phyloP scores from a whole-genome alignment of 1,284 basidiomycete genomes.

The Polyporus tsugae region DNA sequence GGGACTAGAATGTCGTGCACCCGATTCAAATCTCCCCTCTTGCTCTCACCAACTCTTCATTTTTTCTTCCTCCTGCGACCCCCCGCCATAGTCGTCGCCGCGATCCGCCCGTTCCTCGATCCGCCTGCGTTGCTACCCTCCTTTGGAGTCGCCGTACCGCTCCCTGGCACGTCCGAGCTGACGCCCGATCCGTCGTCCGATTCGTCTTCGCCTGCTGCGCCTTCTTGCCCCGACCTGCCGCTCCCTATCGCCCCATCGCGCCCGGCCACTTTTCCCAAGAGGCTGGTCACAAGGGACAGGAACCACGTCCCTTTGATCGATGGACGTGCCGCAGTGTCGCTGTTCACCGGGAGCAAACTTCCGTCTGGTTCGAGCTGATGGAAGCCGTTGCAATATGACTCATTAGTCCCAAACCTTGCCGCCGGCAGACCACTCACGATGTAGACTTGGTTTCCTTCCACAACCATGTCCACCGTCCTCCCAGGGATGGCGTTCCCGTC shows the following conservation, averaged over 20 bases:
- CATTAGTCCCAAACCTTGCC: constrained; percentile 9
- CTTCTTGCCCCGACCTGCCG: constrained; percentile 34
- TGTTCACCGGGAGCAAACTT: constrained; percentile 60
- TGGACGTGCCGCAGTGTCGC: constrained; percentile 54
- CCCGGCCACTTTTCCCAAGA: constrained; percentile 45
- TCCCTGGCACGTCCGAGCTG: constrained; percentile 47
- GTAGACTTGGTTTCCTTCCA: constrained; percentile 74
- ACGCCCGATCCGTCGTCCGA: constrained; percentile 46
- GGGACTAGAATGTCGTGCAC: neutral
- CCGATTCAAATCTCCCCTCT: constrained; percentile 1
- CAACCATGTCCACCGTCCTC: constrained; percentile 78
- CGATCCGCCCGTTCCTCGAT: constrained; percentile 38
- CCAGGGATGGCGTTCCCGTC: constrained; percentile 59
- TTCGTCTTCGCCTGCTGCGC: constrained; percentile 36
- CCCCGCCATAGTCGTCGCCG: constrained; percentile 58
- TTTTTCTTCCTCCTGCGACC: constrained; percentile 63
- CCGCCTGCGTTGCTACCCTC: constrained; percentile 31
- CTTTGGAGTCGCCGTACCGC: constrained; percentile 51
- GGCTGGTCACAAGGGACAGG: constrained; percentile 46
- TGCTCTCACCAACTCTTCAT: constrained; percentile 1
- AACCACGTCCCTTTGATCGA: constrained; percentile 63
- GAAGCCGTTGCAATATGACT: constrained; percentile 23
- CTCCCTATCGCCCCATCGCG: constrained; percentile 34
- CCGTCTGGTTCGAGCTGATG: constrained; percentile 52
- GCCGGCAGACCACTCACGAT: constrained; percentile 58